These are phyloP conservation scores for Candida verbasci DNA, from an alignment of 805 yeast species.

Conservation along the genomic window DNA sequence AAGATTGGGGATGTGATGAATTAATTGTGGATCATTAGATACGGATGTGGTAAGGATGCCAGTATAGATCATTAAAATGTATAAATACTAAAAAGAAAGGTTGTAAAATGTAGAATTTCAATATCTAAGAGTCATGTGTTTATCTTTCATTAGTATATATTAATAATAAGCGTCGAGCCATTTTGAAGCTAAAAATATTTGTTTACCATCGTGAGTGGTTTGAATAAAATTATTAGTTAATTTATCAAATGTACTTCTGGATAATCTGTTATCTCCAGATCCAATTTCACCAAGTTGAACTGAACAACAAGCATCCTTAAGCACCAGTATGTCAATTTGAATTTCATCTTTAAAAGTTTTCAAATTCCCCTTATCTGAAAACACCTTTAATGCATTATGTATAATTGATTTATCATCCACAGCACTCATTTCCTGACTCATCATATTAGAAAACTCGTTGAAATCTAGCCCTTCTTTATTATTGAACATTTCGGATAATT, in stretches of 20 bases:
- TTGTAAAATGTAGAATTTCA: not conserved
- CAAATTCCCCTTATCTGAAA: slow-evolving; percentile 25
- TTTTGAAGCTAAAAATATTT: slow-evolving; percentile 54
- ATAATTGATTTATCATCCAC: slow-evolving; percentile 51
- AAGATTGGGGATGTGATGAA: slow-evolving; percentile 99
- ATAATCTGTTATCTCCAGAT: slow-evolving; percentile 41
- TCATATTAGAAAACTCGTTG: slow-evolving; percentile 58
- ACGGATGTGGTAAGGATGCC: no score
- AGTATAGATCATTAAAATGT: no score
- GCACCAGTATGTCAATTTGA: slow-evolving; percentile 44
- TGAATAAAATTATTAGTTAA: slow-evolving; percentile 54
- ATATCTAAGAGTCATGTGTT: not conserved
- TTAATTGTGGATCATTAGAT: slow-evolving; percentile 74
- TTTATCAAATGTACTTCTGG: slow-evolving; percentile 42
- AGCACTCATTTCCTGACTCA: slow-evolving; percentile 52
- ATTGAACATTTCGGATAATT: slow-evolving; percentile 48
- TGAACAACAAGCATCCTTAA: slow-evolving; percentile 45
- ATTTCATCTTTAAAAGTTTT: slow-evolving; percentile 24
- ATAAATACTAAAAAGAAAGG: no score
- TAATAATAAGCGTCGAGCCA: slow-evolving; percentile 51
- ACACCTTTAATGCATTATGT: slow-evolving; percentile 54
- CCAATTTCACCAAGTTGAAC: slow-evolving; percentile 44
- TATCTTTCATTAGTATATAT: not conserved
- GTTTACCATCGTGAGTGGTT: slow-evolving; percentile 54
- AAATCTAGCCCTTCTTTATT: slow-evolving; percentile 46